Conservation (phyloP, 2,329 filamentous ascomycete species). For the Pseudogymnoascus destructans region DNA sequence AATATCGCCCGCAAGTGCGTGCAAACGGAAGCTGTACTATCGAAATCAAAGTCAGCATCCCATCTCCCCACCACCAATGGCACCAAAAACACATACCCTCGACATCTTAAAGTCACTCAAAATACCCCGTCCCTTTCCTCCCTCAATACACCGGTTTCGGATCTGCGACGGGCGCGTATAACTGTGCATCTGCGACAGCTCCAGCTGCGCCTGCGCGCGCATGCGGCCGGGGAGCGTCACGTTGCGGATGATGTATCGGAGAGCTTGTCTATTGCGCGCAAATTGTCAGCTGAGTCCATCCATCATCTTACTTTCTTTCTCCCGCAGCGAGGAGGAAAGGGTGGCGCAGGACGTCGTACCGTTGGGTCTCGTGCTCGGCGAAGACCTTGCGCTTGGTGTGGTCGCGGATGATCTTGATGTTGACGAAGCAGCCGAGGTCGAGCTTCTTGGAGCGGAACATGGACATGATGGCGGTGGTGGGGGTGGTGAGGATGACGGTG, state of each 20-base stretch:
- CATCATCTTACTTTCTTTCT: background rate
- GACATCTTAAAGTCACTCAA: slow-evolving; percentile 85
- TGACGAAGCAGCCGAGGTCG: slow-evolving; percentile 77
- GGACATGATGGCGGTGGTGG: slow-evolving; percentile 44
- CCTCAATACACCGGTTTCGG: slow-evolving; percentile 81
- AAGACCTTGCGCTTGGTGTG: slow-evolving; percentile 95
- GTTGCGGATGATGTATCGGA: slow-evolving; percentile 88
- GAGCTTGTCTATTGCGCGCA: slow-evolving; percentile 56
- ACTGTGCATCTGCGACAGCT: slow-evolving; percentile 88
- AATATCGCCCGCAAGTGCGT: slow-evolving; percentile 72
- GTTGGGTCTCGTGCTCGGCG: slow-evolving; percentile 72
- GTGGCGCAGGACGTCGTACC: slow-evolving; percentile 32
- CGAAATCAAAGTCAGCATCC: slow-evolving; percentile 18
- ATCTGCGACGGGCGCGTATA: slow-evolving; percentile 93
- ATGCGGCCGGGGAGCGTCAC: slow-evolving; percentile 69
- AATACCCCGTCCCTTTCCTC: slow-evolving; percentile 83
- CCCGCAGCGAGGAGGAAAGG: background rate
- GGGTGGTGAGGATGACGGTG: background rate
- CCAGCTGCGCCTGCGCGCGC: slow-evolving; percentile 82
- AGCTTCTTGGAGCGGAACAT: slow-evolving; percentile 86
- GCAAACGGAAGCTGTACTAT: slow-evolving; percentile 85
- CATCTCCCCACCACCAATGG: slow-evolving; percentile 1
- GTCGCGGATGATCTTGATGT: slow-evolving; percentile 77
- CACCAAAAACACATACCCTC: slow-evolving; percentile 49
- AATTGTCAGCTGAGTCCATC: slow-evolving; percentile 4